These are phyloP conservation scores for Linum lewisii DNA, from an alignment of 345 rosid species.

Conservation along the genomic window DNA sequence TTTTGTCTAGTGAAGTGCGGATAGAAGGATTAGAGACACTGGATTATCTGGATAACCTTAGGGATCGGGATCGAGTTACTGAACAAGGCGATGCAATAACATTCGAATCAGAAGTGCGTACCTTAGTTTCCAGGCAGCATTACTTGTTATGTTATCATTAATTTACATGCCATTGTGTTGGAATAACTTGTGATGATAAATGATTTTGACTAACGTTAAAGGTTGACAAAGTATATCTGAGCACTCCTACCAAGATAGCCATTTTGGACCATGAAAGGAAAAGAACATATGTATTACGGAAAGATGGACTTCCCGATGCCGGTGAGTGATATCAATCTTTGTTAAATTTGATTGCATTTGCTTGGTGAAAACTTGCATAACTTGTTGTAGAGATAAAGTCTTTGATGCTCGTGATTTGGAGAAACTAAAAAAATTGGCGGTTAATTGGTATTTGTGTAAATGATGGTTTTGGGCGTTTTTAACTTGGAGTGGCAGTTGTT, in stretches of 20 bases:
- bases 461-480: neutral
- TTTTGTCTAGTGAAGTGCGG: neutral
- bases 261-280: slow-evolving; percentile 1
- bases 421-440: too few relatives aligned
- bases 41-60: slow-evolving; percentile 2
- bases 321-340: neutral
- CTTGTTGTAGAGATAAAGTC: too few relatives aligned
- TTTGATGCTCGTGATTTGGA: too few relatives aligned
- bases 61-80: neutral
- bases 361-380: too few relatives aligned
- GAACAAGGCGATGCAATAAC: slow-evolving; percentile 5
- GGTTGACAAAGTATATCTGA: slow-evolving; percentile 2
- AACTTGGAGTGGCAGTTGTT: neutral
- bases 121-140: neutral
- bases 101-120: neutral
- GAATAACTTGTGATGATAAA: neutral
- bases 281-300: slow-evolving; percentile 1
- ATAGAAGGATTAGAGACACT: slow-evolving; percentile 1
- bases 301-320: slow-evolving; percentile 7
- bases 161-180: neutral
- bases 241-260: slow-evolving; percentile 1
- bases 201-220: neutral
- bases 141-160: neutral
- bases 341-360: neutral
- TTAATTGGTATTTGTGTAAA: too few relatives aligned